Evolutionary conservation across 129 eudicot species (phyloP), one percentile per base, ranked within the genome.

Genomic region (carrot (Daucus carota)): DNA sequence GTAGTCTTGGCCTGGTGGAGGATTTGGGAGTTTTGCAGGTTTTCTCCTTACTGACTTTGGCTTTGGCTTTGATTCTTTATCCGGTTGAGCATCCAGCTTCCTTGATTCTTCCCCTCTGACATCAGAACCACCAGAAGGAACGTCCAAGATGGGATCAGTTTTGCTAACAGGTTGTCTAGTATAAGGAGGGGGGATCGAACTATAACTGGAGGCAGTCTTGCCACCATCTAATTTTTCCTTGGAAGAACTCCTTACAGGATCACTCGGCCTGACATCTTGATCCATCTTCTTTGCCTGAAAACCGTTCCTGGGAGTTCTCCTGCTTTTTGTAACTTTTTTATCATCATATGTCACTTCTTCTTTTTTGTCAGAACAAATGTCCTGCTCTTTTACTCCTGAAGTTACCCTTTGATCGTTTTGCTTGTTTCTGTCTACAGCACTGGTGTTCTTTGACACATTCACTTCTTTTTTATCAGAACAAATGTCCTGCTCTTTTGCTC

Each of bases 11-110:
- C 72, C 79, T 31, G 77, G 75, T 14, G 75, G 77, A n/a, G 79
- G 83, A 68, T 85, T 77, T 31, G 40, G 57, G 13, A 16, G 14
- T 67, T 67, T 67, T 32, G 45, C 26, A 33, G 70, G 75, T 57
- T 85, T 84, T 36, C 80, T 88, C 77, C 98, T 68, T 41, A 93
- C 82, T 38, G 98, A 90, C 79, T 63, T 88, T 59, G 91, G 86
- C 34, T 74, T 79, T n/a, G 36, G 67, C 2, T 24, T 32, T 34
- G 59, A 47, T 70, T 71, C 78, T 28, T 52, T 12, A 65, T 52
- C 68, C 28, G 17, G 29, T 26, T 72, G 8, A n/a, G 22, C 85
- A 29, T 69, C 73, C 29, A 44, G 15, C 62, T 73, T 75, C 69
- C 14, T 43, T 38, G 62, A 72, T 76, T 72, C 77, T 44, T 31